Evolutionary conservation across 495 filamentous ascomycete species (phyloP).

Genomic region (Aspergillus taichungensis): DNA sequence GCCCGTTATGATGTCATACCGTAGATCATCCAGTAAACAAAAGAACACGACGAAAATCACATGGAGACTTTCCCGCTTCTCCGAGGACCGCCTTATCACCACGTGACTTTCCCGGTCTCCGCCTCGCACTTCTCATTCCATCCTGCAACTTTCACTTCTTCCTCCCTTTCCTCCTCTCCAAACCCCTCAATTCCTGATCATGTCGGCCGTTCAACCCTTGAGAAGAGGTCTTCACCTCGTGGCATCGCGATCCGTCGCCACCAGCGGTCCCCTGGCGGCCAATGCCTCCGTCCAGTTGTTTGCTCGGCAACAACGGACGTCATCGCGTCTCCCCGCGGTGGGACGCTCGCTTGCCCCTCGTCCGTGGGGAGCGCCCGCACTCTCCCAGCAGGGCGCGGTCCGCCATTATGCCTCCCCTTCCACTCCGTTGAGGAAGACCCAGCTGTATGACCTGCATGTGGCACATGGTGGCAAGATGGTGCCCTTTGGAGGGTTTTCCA

Average conservation of each 20-base stretch:
- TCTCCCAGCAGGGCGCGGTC: constrained; percentile 21
- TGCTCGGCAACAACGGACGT: constrained; percentile 23
- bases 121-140: background rate
- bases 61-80: constrained; percentile 5
- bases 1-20: no score
- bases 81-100: constrained; percentile 24
- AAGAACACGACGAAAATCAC: no score
- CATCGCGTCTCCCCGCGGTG: constrained; percentile 23
- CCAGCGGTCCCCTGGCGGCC: constrained; percentile 23
- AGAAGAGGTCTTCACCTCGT: constrained; percentile 26
- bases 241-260: constrained; percentile 20
- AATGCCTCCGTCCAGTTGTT: constrained; percentile 27
- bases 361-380: constrained; percentile 6
- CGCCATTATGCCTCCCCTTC: constrained; percentile 47
- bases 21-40: no score
- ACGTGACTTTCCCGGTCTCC: constrained; percentile 35
- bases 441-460: constrained; percentile 77
- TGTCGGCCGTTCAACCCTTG: constrained; percentile 29
- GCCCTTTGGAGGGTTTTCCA: constrained; percentile 85
- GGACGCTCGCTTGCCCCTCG: constrained; percentile 14
- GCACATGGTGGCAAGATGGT: constrained; percentile 85
- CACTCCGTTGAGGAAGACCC: constrained; percentile 54
- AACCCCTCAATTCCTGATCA: constrained; percentile 19
- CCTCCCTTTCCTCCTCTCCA: constrained; percentile 6
- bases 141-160: constrained; percentile 12